phyloP scores from a whole-genome alignment of 140 eudicot species.

The Bidens hawaiensis region DNA sequence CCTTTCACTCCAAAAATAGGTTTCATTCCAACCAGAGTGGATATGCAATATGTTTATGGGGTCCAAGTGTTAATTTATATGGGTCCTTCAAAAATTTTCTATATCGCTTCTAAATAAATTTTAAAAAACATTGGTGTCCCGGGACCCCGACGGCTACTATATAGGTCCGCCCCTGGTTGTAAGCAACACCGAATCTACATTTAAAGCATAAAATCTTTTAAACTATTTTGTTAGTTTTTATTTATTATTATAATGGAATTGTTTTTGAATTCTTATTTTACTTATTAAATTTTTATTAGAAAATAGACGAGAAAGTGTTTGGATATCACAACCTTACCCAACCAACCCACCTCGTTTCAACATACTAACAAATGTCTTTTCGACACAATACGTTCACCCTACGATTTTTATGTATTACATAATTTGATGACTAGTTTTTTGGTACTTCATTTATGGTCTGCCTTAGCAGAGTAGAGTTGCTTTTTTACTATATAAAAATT shows the following conservation, averaged over 20 bases:
- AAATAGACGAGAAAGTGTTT: not conserved
- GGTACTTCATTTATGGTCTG: slow-evolving; percentile 5
- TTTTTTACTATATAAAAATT: not conserved
- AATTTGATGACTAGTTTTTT: not conserved
- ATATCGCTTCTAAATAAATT: too few species aligned
- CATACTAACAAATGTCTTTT: not conserved
- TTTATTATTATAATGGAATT: not conserved
- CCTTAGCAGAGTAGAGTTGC: not conserved
- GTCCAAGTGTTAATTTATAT: too few species aligned
- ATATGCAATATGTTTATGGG: too few species aligned
- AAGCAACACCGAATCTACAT: too few species aligned
- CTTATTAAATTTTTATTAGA: not conserved
- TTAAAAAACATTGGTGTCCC: too few species aligned
- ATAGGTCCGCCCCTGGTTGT: too few species aligned
- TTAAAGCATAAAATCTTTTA: not conserved
- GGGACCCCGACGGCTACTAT: too few species aligned
- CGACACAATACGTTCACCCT: not conserved
- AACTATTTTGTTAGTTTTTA: not conserved
- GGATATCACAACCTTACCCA: not conserved
- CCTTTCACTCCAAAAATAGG: too few species aligned
- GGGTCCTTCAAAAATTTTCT: too few species aligned
- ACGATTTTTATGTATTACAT: not conserved
- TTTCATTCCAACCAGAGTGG: too few species aligned
- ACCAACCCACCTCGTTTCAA: not conserved
- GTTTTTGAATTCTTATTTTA: not conserved